Evolutionary conservation across 192 early-diverging fungal species (phyloP).

Genomic region (Coemansia aciculifera): DNA sequence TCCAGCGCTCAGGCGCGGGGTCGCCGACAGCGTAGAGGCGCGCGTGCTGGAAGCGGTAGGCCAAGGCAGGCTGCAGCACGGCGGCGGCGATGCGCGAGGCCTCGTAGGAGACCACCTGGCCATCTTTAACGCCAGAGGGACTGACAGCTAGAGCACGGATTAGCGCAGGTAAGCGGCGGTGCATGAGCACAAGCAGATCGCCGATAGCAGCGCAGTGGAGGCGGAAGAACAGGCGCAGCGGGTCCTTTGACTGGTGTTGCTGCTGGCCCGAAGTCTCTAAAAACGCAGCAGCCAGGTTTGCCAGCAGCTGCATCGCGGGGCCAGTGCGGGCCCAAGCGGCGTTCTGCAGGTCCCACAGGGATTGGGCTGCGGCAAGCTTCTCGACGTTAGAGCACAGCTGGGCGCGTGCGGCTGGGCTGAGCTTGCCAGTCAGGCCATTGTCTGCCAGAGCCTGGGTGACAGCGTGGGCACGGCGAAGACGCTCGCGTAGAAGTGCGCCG

Average conservation of each 20-base stretch:
- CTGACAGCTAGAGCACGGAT: constrained; percentile 29
- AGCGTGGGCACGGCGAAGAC: constrained; percentile 29
- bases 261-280: constrained; percentile 32
- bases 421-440: constrained; percentile 18
- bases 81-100: constrained; percentile 27
- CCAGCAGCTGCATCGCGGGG: constrained; percentile 32
- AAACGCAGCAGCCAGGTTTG: constrained; percentile 30
- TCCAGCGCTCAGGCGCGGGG: constrained; percentile 24
- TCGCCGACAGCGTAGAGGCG: constrained; percentile 25
- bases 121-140: constrained; percentile 20
- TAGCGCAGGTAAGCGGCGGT: constrained; percentile 26
- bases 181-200: constrained; percentile 35
- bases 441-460: constrained; percentile 34
- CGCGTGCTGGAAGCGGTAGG: constrained; percentile 36
- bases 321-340: constrained; percentile 26
- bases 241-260: constrained; percentile 14
- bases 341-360: constrained; percentile 50
- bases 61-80: constrained; percentile 29
- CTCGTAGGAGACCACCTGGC: constrained; percentile 38
- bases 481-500: constrained; percentile 39
- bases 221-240: constrained; percentile 40
- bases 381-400: constrained; percentile 38
- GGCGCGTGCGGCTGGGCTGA: constrained; percentile 17
- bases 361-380: constrained; percentile 38
- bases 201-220: constrained; percentile 30